A percentile compares a stretch with the other conserved stretches of the same genome.
These are phyloP conservation scores for Paraphaeosphaeria minitans DNA, from an alignment of 2,329 filamentous ascomycete species.

Conservation along the genomic window DNA sequence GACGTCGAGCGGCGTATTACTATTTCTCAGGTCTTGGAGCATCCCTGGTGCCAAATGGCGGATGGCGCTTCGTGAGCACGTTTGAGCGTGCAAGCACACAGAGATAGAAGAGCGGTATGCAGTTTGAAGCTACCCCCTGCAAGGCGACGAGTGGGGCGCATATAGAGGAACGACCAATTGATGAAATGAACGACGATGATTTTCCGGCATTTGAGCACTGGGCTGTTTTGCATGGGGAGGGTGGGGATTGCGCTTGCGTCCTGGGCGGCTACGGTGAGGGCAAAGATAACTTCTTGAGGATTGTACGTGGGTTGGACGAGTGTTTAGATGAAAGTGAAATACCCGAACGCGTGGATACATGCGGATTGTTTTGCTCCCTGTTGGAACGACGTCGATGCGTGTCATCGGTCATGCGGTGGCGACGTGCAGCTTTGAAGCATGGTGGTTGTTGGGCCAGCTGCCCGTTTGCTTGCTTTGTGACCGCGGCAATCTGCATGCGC, in stretches of 20 bases:
- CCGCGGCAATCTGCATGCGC: too few relatives aligned
- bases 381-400: neutral
- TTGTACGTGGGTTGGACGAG: neutral
- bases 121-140: neutral
- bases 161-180: conserved; percentile 4
- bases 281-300: neutral
- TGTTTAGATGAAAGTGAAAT: neutral
- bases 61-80: conserved; percentile 10
- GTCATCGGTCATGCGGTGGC: too few relatives aligned
- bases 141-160: neutral
- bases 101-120: neutral
- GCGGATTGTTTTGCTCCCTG: neutral
- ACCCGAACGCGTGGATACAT: neutral
- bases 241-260: neutral
- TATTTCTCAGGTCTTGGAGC: conserved; percentile 86
- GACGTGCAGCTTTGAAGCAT: too few relatives aligned
- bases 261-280: neutral
- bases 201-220: conserved; percentile 9
- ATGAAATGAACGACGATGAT: conserved; percentile 5
- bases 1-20: conserved; percentile 81
- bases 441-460: too few relatives aligned
- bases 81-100: neutral
- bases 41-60: conserved; percentile 72
- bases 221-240: conserved; percentile 7
- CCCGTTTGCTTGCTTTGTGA: too few relatives aligned